phyloP scores from a whole-genome alignment of 805 yeast genomes.

The Starmerella apicola region DNA sequence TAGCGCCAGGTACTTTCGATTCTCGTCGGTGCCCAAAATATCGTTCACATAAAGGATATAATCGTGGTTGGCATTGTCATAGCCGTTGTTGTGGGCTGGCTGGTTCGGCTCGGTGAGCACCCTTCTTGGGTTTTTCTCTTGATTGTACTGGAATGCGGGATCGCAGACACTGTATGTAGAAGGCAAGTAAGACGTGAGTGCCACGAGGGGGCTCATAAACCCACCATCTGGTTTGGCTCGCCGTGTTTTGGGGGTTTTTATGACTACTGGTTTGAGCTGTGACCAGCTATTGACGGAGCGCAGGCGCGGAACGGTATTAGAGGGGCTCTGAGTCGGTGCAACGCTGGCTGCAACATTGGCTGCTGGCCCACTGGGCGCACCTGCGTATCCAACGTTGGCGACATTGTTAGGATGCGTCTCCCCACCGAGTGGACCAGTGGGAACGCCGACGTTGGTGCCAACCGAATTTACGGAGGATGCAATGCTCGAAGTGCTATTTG shows the following conservation, averaged over 20 bases:
- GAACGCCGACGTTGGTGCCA: too few relatives aligned
- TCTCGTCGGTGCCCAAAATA: conserved; percentile 74
- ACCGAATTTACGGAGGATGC: too few relatives aligned
- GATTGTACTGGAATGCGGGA: conserved; percentile 69
- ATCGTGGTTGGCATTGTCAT: conserved; percentile 78
- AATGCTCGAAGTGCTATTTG: too few relatives aligned
- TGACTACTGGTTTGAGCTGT: conserved; percentile 26
- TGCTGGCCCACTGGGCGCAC: not conserved
- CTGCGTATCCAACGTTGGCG: too few relatives aligned
- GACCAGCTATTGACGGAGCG: conserved; percentile 14
- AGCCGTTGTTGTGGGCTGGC: conserved; percentile 67
- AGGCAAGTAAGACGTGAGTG: conserved; percentile 63
- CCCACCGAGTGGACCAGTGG: too few relatives aligned
- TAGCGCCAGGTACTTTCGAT: conserved; percentile 73
- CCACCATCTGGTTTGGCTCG: conserved; percentile 31
- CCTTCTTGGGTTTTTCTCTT: conserved; percentile 77
- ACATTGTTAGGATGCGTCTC: too few relatives aligned
- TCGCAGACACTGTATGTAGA: conserved; percentile 78
- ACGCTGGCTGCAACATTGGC: not conserved
- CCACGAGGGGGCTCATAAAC: conserved; percentile 50
- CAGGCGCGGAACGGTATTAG: conserved; percentile 7
- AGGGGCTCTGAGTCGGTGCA: not conserved
- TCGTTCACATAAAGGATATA: conserved; percentile 91
- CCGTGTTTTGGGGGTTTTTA: conserved; percentile 25
- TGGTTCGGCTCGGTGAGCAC: conserved; percentile 88